phyloP scores from a whole-genome alignment of 306 rosid genomes.

The Benincasa hispida region DNA sequence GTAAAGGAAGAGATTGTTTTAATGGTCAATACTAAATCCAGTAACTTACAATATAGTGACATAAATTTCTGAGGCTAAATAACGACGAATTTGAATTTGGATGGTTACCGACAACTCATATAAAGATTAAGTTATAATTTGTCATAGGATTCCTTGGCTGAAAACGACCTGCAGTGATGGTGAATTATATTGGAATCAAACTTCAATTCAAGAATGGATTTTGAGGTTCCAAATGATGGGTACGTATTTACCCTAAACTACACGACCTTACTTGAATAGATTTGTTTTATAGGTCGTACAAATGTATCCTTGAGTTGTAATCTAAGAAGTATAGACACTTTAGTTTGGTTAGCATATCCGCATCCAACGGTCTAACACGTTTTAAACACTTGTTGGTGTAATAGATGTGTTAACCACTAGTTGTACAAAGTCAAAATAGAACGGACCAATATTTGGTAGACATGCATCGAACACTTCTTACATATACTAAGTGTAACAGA shows the following conservation, averaged over 20 bases:
- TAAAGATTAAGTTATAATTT: neutral
- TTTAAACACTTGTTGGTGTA: too few relatives aligned
- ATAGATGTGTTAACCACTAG: too few relatives aligned
- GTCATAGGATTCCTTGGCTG: slow-evolving; percentile 7
- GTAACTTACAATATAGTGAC: neutral
- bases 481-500: too few relatives aligned
- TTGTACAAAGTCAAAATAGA: too few relatives aligned
- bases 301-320: too few relatives aligned
- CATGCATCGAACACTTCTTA: too few relatives aligned
- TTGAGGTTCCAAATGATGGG: neutral
- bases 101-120: neutral
- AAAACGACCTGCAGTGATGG: slow-evolving; percentile 6
- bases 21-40: neutral
- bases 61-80: neutral
- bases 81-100: neutral
- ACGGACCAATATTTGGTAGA: too few relatives aligned
- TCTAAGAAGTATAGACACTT: too few relatives aligned
- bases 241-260: neutral
- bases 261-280: too few relatives aligned
- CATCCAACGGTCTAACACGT: too few relatives aligned
- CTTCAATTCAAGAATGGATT: neutral
- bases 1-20: neutral
- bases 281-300: too few relatives aligned
- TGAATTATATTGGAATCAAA: neutral
- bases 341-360: too few relatives aligned